Evolutionary conservation across 495 filamentous ascomycete species (phyloP).

Genomic region (Sordaria brevicollis): DNA sequence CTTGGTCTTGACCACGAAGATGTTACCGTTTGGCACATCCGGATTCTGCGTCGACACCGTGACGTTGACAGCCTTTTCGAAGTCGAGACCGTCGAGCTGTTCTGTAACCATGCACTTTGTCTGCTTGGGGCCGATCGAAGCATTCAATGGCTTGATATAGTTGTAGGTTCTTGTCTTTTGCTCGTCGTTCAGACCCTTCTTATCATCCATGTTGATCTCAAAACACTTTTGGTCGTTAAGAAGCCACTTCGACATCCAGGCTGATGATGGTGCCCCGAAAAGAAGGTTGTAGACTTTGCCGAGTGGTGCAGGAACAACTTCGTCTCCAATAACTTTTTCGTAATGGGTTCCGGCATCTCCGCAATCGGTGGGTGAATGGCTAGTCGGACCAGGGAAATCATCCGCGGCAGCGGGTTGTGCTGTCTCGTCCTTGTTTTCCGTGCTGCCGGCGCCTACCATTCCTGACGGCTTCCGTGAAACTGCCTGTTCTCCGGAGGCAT

Average conservation of each 20-base stretch:
- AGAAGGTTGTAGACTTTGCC: slow-evolving; percentile 84
- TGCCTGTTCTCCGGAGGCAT: slow-evolving; percentile 49
- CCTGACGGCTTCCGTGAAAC: slow-evolving; percentile 59
- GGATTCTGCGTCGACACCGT: slow-evolving; percentile 78
- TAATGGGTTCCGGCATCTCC: slow-evolving; percentile 67
- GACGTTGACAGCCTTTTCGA: slow-evolving; percentile 78
- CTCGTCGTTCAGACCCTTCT: slow-evolving; percentile 62
- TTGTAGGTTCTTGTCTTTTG: slow-evolving; percentile 64
- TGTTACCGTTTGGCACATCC: slow-evolving; percentile 88
- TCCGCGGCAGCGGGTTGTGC: slow-evolving; percentile 36
- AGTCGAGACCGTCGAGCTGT: slow-evolving; percentile 67
- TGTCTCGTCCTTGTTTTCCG: slow-evolving; percentile 48
- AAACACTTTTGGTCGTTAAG: slow-evolving; percentile 78
- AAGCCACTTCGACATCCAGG: slow-evolving; percentile 78
- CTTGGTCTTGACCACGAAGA: slow-evolving; percentile 84
- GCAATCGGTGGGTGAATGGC: slow-evolving; percentile 77
- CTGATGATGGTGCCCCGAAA: slow-evolving; percentile 68
- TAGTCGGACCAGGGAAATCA: slow-evolving; percentile 82
- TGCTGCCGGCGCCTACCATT: slow-evolving; percentile 31
- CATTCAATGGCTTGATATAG: slow-evolving; percentile 86
- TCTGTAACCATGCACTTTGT: slow-evolving; percentile 91
- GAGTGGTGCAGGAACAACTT: slow-evolving; percentile 74
- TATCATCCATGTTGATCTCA: slow-evolving; percentile 77
- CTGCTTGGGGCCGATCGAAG: slow-evolving; percentile 80
- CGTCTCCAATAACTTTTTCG: slow-evolving; percentile 76